phyloP scores from a whole-genome alignment of 2,329 filamentous ascomycete species.

The Beauveria sp. region DNA sequence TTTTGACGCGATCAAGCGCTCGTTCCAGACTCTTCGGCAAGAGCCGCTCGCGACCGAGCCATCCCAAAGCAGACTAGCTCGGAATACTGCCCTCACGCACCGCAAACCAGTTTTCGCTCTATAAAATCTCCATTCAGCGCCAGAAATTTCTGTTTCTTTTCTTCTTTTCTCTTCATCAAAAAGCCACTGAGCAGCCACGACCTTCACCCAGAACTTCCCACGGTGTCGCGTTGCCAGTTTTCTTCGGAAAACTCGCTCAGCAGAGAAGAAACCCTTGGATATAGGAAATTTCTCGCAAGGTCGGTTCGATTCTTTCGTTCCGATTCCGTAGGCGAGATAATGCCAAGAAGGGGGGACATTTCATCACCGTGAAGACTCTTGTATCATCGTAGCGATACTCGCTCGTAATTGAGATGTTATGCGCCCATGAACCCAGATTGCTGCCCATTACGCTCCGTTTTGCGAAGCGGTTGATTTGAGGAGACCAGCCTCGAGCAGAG shows the following conservation, averaged over 20 bases:
- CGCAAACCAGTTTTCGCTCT: constrained; percentile 1
- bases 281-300: constrained; percentile 54
- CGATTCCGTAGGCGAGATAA: constrained; percentile 41
- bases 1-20: too few relatives aligned
- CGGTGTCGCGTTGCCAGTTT: constrained; percentile 58
- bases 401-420: not conserved
- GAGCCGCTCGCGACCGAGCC: too few relatives aligned
- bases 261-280: constrained; percentile 50
- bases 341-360: constrained; percentile 57
- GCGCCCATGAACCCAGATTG: too few relatives aligned
- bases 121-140: not conserved
- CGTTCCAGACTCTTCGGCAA: too few relatives aligned
- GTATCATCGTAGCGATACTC: not conserved
- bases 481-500: too few relatives aligned
- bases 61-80: constrained; percentile 5
- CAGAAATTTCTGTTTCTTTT: constrained; percentile 13
- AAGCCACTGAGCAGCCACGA: constrained; percentile 59
- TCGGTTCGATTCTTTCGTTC: constrained; percentile 24
- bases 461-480: too few relatives aligned
- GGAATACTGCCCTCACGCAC: constrained; percentile 6
- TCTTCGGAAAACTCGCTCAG: constrained; percentile 43
- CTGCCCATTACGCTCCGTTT: too few relatives aligned
- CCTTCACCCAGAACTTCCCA: constrained; percentile 47
- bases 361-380: constrained; percentile 12
- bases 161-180: constrained; percentile 44